Conservation (phyloP, 2,329 filamentous ascomycete genomes). For the Geosmithia putterillii region DNA sequence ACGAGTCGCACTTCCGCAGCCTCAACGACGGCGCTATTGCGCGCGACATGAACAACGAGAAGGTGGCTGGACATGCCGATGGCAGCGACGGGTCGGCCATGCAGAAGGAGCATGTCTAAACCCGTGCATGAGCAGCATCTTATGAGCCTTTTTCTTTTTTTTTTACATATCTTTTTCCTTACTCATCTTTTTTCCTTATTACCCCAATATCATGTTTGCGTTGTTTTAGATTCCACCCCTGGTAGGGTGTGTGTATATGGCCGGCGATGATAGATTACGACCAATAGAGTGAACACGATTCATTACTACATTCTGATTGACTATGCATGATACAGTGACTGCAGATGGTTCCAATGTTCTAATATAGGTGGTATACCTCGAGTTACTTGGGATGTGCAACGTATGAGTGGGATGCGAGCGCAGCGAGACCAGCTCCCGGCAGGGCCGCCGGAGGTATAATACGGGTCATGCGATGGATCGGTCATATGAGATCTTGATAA, state of each 20-base stretch:
- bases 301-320: too few relatives aligned
- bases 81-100: not conserved
- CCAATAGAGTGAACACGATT: too few relatives aligned
- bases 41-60: slow-evolving; percentile 4
- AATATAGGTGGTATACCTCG: too few relatives aligned
- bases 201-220: not conserved
- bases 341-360: too few relatives aligned
- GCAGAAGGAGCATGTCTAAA: not conserved
- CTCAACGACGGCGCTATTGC: not conserved
- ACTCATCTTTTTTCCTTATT: not conserved
- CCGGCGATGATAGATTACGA: not conserved
- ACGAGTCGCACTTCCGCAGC: slow-evolving; percentile 13
- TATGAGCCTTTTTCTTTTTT: not conserved
- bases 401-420: too few relatives aligned
- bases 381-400: too few relatives aligned
- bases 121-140: not conserved
- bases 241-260: not conserved
- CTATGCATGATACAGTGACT: too few relatives aligned
- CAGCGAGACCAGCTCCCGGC: too few relatives aligned
- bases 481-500: too few relatives aligned
- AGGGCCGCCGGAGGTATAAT: too few relatives aligned
- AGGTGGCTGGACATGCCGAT: too few relatives aligned
- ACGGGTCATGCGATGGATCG: too few relatives aligned
- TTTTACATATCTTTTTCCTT: not conserved
- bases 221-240: not conserved